A percentile compares a stretch with the other conserved stretches of the same genome.
These are phyloP conservation scores for Fomes fomentarius DNA, from an alignment of 1,284 basidiomycete genomes.

Conservation along the genomic window DNA sequence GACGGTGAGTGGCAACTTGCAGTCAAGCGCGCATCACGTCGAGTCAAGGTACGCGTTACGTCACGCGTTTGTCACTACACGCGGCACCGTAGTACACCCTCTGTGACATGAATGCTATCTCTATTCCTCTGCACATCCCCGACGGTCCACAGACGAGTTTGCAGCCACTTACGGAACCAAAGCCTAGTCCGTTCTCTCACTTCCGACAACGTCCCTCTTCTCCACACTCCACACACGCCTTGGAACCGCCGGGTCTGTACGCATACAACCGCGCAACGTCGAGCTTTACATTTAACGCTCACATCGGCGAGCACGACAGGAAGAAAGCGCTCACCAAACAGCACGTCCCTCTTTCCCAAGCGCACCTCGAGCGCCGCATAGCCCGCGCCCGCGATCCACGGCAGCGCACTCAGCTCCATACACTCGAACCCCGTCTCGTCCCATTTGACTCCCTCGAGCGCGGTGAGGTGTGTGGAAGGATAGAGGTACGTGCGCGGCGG, in stretches of 20 bases:
- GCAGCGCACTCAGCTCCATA: conserved; percentile 27
- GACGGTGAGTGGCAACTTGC: too few species aligned
- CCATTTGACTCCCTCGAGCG: conserved; percentile 8
- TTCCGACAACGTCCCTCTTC: too few species aligned
- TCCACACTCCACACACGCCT: too few species aligned
- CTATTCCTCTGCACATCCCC: not conserved
- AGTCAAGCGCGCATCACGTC: not conserved
- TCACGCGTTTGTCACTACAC: not conserved
- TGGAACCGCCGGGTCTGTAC: too few species aligned
- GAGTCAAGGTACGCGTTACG: not conserved
- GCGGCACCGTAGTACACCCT: not conserved
- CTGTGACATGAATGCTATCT: not conserved
- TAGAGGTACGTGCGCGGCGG: conserved; percentile 19
- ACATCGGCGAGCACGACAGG: too few species aligned
- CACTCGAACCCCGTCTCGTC: conserved; percentile 19
- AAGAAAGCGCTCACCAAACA: not conserved
- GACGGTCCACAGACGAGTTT: too few species aligned
- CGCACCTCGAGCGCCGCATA: conserved; percentile 1
- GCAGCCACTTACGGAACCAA: too few species aligned
- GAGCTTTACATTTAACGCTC: too few species aligned
- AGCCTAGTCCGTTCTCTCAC: too few species aligned
- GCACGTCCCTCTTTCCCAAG: not conserved
- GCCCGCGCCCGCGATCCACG: conserved; percentile 21
- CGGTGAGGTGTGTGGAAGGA: conserved; percentile 4
- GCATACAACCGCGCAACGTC: too few species aligned